Base-by-base conservation (phyloP, 2,329 filamentous ascomycete species). In the Calcarisporium arbuscula region DNA sequence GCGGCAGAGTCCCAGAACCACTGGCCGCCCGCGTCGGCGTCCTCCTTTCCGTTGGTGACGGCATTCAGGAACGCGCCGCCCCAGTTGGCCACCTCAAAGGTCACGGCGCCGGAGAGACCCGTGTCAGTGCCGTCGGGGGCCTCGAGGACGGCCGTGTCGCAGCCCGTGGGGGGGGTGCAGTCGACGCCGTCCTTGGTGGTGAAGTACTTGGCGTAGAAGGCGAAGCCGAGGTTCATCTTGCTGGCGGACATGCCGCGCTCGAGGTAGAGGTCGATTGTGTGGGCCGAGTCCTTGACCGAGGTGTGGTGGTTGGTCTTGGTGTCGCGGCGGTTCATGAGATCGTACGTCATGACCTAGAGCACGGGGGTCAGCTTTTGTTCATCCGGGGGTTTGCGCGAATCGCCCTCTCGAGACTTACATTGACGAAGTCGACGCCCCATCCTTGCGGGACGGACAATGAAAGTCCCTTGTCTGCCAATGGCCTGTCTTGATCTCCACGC, bases 281-380 rank as follows among this genome's bases (percentile, higher is more conserved):
- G 60, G 2, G 73, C 50, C 8, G 78, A 77, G 10, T 64, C 66
- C 32, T 62, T 47, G 17, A 83, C 59, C 6, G 77, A 75, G 8
- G 70, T 73, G 47, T 85, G 80, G 51, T 85, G 82, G 19, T 65
- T 68, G 3, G 81, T 85, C 15, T 66, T 54, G 32, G 62, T 73
- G 52, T 85, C 77, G n/a, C 82, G 73, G 9, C 82, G 77, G 58
- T 84, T 85, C 71, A 82, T 80, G 30, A 86, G 52, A 50, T 86
- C 82, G 52, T 85, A 85, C 8, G 72, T 69, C 80, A 85, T 85
- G 43, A 85, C 60, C 57, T 61, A 9, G 0, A 4, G 30, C 46
- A 10, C 50, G 30, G 0, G 4, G 26, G 8, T 28, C 10, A 35
- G 27, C 22, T 8, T n/a, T 14, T 12, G 8, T 5, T 19, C n/a